Conservation (phyloP, 148 eudicot genomes). For the Dysphania ambrosioides region DNA sequence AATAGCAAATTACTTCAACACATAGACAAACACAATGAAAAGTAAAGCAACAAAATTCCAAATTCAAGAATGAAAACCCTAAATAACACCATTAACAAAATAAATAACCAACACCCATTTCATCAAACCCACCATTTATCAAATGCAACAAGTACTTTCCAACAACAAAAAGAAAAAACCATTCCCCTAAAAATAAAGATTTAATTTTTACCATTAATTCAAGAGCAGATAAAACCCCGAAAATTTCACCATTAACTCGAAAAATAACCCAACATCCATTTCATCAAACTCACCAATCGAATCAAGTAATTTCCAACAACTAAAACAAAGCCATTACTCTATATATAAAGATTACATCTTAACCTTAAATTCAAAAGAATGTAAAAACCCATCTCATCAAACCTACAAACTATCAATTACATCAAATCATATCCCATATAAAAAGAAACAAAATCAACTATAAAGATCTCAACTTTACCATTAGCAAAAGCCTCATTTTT, state of each 20-base stretch:
- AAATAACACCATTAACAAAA: not conserved
- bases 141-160: not conserved
- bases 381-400: not conserved
- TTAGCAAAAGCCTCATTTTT: constrained; percentile 35
- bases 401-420: too few relatives aligned
- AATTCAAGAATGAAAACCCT: not conserved
- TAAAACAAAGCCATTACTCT: too few relatives aligned
- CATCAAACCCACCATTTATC: constrained; percentile 4
- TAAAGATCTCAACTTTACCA: constrained; percentile 34
- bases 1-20: not conserved
- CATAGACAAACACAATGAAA: not conserved
- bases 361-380: too few relatives aligned
- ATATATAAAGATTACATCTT: too few relatives aligned
- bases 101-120: constrained; percentile 10
- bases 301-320: too few relatives aligned
- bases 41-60: not conserved
- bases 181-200: not conserved
- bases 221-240: too few relatives aligned
- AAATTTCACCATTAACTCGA: not conserved
- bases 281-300: not conserved
- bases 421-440: not conserved
- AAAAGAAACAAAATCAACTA: constrained; percentile 3
- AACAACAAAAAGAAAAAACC: not conserved
- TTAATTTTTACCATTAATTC: too few relatives aligned
- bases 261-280: constrained; percentile 9